These are phyloP conservation scores for Beauveria varroae DNA, from an alignment of 2,329 filamentous ascomycete species.

Conservation along the genomic window DNA sequence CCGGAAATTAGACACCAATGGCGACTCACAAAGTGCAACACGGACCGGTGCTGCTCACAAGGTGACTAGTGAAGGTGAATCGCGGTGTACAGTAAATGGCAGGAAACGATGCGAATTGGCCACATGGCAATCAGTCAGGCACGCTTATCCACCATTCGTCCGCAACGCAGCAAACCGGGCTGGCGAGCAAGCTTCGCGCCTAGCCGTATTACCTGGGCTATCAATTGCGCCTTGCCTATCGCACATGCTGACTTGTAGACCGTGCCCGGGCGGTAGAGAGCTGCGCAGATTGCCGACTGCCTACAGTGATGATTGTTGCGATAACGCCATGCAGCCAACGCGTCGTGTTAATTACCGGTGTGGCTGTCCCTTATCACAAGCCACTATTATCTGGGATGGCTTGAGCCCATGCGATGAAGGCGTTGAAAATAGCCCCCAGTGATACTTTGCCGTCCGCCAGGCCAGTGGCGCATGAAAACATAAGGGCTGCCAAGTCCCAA, in stretches of 20 bases:
- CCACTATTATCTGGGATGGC: neutral
- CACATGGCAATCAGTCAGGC: no score
- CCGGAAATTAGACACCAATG: no score
- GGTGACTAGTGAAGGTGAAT: no score
- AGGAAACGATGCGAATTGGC: no score
- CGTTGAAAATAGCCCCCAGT: neutral
- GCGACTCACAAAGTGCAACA: no score
- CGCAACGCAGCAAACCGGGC: neutral
- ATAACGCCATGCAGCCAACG: neutral
- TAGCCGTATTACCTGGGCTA: no score
- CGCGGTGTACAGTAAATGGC: no score
- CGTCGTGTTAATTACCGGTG: neutral
- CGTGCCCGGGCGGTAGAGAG: neutral
- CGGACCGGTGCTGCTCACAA: no score
- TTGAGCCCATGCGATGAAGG: neutral
- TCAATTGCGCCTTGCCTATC: neutral
- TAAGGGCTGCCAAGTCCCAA: no score
- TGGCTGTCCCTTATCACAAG: conserved; percentile 4
- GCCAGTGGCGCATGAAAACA: neutral
- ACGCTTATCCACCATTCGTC: no score
- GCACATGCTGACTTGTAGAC: neutral
- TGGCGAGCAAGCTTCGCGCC: neutral
- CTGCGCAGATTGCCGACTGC: neutral
- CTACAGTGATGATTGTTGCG: neutral
- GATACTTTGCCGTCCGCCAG: neutral